These are phyloP conservation scores for Chondrostereum purpureum DNA, from an alignment of 1,284 basidiomycete species.

Conservation along the genomic window DNA sequence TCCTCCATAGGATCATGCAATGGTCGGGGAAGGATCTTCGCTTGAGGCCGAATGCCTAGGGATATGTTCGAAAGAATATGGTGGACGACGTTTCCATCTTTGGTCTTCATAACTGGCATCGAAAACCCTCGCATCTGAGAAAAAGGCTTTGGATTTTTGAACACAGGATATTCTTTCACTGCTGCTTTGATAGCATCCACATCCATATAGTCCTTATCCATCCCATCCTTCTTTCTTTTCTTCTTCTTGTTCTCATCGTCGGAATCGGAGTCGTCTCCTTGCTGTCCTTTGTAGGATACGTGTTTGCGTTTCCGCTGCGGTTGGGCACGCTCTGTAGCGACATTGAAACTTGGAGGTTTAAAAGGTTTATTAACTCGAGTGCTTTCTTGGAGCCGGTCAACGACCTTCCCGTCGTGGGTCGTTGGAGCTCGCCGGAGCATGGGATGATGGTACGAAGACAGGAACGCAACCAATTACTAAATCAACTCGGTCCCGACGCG, in stretches of 20 bases:
- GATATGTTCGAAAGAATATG: conserved; percentile 66
- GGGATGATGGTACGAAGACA: conserved; percentile 1
- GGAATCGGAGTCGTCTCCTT: conserved; percentile 43
- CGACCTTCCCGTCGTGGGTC: conserved; percentile 56
- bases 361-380: conserved; percentile 71
- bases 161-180: conserved; percentile 79
- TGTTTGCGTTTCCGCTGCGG: conserved; percentile 77
- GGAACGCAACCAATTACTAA: neutral
- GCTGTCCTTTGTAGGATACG: conserved; percentile 72
- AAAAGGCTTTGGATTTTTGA: conserved; percentile 79
- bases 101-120: conserved; percentile 82
- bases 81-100: conserved; percentile 67
- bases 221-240: conserved; percentile 57
- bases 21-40: conserved; percentile 84
- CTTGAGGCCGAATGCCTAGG: conserved; percentile 81
- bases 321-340: conserved; percentile 46
- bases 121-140: conserved; percentile 69
- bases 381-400: conserved; percentile 66
- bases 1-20: conserved; percentile 96
- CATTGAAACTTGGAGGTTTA: conserved; percentile 59
- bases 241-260: conserved; percentile 43
- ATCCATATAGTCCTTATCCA: conserved; percentile 47
- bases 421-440: conserved; percentile 71
- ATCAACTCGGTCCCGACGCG: no score
- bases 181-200: conserved; percentile 52